These are phyloP conservation scores for Cyclotella baltica DNA, from an alignment of 108 stramenopile genomes.

Conservation along the genomic window DNA sequence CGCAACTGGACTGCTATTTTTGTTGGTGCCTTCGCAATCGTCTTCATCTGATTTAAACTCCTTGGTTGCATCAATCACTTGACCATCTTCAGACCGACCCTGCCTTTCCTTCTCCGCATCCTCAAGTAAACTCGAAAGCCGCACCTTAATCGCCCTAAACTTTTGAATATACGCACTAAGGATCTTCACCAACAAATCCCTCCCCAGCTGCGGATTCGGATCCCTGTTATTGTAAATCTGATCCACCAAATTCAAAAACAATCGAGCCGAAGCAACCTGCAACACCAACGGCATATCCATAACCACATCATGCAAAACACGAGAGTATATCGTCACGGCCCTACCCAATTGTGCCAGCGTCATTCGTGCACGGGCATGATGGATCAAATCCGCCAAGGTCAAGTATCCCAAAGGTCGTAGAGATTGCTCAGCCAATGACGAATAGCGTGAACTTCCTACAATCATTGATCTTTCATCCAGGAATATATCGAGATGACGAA, in stretches of 20 bases:
- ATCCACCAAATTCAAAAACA: constrained; percentile 91
- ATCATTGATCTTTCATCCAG: constrained; percentile 91
- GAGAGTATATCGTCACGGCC: constrained; percentile 87
- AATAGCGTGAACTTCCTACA: constrained; percentile 47
- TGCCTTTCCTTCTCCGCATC: constrained; percentile 31
- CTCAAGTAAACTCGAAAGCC: constrained; percentile 32
- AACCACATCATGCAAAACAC: constrained; percentile 85
- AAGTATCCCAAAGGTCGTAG: constrained; percentile 91
- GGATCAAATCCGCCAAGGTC: constrained; percentile 91
- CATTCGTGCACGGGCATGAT: constrained; percentile 78
- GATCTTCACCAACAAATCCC: constrained; percentile 86
- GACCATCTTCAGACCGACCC: not conserved
- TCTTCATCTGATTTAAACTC: constrained; percentile 12
- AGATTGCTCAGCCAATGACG: constrained; percentile 59
- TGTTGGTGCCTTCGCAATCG: constrained; percentile 10
- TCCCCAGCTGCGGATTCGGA: constrained; percentile 77
- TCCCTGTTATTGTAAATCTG: constrained; percentile 84
- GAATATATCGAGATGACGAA: constrained; percentile 85
- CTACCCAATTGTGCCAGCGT: constrained; percentile 85
- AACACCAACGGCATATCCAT: constrained; percentile 81
- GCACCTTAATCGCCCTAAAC: constrained; percentile 73
- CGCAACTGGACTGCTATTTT: constrained; percentile 10
- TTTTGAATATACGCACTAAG: constrained; percentile 85
- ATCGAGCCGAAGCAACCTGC: constrained; percentile 88
- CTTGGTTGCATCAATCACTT: not conserved